Evolutionary conservation across 2,329 filamentous ascomycete species (phyloP).

Genomic region (Fusarium neocosmosporiellum): DNA sequence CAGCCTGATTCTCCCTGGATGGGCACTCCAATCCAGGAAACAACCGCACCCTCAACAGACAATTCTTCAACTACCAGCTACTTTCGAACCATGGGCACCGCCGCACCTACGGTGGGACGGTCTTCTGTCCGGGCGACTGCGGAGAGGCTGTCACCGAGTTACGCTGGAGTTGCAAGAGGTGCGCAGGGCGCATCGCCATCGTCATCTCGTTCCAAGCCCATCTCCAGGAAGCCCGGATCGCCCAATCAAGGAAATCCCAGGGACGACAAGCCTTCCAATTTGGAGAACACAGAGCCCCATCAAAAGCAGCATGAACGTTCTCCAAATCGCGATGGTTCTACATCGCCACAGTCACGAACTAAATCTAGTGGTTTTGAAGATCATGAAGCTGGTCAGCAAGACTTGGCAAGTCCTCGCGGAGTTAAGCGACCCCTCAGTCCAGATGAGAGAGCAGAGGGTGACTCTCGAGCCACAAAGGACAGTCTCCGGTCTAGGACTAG

Average conservation of each 20-base stretch:
- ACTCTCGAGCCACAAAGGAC: conserved; percentile 30
- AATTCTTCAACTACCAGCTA: conserved; percentile 22
- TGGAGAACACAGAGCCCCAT: conserved; percentile 7
- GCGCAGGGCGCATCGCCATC: conserved; percentile 14
- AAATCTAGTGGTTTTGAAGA: neutral
- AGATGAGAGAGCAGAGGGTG: conserved; percentile 17
- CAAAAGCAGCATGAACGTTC: conserved; percentile 7
- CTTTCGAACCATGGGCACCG: conserved; percentile 29
- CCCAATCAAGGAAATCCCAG: conserved; percentile 5
- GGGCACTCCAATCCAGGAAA: conserved; percentile 43
- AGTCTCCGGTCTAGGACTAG: conserved; percentile 35
- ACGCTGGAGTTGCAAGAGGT: conserved; percentile 24
- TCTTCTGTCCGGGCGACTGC: conserved; percentile 17
- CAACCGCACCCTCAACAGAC: conserved; percentile 25
- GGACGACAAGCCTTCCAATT: conserved; percentile 3
- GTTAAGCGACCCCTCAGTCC: conserved; percentile 50
- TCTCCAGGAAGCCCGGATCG: conserved; percentile 15
- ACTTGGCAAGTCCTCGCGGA: conserved; percentile 41
- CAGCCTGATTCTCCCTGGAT: conserved; percentile 68
- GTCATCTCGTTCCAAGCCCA: conserved; percentile 11
- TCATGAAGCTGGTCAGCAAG: conserved; percentile 9
- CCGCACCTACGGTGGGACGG: conserved; percentile 17
- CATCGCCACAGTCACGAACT: conserved; percentile 14
- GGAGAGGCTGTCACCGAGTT: conserved; percentile 29
- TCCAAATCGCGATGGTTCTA: conserved; percentile 31